Evolutionary conservation across 2,329 filamentous ascomycete species (phyloP).

Genomic region (Paecilomyces formosus): DNA sequence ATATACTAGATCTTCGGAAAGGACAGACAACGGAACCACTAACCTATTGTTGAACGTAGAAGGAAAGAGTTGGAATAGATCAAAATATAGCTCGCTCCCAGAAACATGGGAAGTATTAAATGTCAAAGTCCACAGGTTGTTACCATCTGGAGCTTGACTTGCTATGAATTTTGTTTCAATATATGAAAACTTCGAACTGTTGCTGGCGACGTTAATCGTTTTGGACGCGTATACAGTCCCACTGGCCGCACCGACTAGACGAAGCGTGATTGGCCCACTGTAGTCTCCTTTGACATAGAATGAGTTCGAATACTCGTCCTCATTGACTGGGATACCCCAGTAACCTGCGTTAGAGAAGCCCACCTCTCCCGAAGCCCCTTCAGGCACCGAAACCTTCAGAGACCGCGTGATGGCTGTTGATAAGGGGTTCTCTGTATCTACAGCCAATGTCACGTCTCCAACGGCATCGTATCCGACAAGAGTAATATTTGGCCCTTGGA

Average conservation of each 20-base stretch:
- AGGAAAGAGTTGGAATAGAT: constrained; percentile 47
- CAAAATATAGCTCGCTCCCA: constrained; percentile 41
- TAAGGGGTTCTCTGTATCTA: constrained; percentile 16
- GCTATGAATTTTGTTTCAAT: constrained; percentile 17
- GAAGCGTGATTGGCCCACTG: constrained; percentile 27
- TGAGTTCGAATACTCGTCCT: constrained; percentile 43
- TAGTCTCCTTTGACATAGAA: constrained; percentile 41
- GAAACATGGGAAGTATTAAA: constrained; percentile 38
- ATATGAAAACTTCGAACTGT: constrained; percentile 18
- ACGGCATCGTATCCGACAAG: constrained; percentile 20
- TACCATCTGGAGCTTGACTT: constrained; percentile 22
- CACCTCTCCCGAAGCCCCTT: constrained; percentile 27
- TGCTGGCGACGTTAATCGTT: constrained; percentile 17
- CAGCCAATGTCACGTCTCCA: constrained; percentile 16
- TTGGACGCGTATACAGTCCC: constrained; percentile 34
- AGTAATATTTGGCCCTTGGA: constrained; percentile 19
- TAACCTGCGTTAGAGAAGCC: constrained; percentile 45
- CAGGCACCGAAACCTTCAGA: constrained; percentile 15
- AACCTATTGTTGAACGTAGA: constrained; percentile 47
- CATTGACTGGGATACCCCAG: constrained; percentile 45
- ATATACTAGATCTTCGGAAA: constrained; percentile 10
- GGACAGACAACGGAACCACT: constrained; percentile 9
- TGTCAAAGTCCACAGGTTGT: constrained; percentile 47
- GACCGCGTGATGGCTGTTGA: constrained; percentile 20
- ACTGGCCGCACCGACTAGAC: constrained; percentile 32